Base-by-base conservation (phyloP, 257 asterid genomes). In the Solanum lignicaule region DNA sequence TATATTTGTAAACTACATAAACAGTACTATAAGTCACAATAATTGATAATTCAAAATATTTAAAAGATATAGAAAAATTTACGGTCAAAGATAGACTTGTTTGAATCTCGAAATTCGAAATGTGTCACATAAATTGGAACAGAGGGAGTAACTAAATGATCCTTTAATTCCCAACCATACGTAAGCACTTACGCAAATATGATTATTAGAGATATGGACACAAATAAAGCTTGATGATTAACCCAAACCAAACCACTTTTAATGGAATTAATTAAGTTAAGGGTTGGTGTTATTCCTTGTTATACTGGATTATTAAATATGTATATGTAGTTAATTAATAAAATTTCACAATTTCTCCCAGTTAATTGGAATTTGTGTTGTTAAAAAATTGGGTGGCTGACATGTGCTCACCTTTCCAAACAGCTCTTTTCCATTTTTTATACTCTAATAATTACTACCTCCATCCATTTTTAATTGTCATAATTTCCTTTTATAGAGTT, bases 141-240 rank as follows among this genome's bases (percentile, higher is more conserved):
- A n/a, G n/a, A n/a, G n/a, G n/a, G n/a, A n/a, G n/a, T n/a, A 65
- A 65, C 8, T 0, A 25, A 25, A 25, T 13, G 3, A 25, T 4
- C 38, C n/a, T 32, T 13, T 41, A 78, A 39, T 79, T 25, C 4
- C 11, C 15, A 58, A 81, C 39, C 68, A 73, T 87, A 88, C 91
- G 93, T 90, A 90, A 88, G 93, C 93, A 86, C 91, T 92, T 91
- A 89, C 94, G 94, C 84, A 88, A 74, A 8, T 14, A 41, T 83
- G 65, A 85, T 5, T 33, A 76, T 85, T 46, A 41, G 83, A 36
- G 39, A 65, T 20, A 62, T 76, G 76, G 10, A 81, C 27, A 48
- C 68, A 29, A 48, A 48, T 15, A 48, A 81, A 82, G 41, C 41
- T 43, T 43, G 41, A 6, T 46, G 6, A 82, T 81, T 81, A 82